Evolutionary conservation across 2,329 filamentous ascomycete species (phyloP).

Genomic region (Aschersonia sp.): DNA sequence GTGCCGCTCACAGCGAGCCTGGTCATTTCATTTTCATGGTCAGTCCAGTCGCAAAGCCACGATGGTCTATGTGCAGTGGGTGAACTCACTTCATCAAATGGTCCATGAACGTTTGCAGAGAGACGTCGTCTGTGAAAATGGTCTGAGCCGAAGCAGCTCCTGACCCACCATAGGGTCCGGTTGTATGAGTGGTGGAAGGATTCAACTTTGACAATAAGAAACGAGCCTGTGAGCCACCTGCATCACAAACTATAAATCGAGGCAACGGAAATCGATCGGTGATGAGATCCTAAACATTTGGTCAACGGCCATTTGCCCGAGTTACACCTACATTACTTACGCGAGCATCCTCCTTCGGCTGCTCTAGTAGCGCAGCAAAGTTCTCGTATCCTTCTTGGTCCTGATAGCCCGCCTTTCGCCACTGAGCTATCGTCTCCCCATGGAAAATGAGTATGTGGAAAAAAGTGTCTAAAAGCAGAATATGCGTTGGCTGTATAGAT

Average conservation of each 20-base stretch:
- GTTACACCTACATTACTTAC: conserved; percentile 32
- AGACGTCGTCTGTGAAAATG: conserved; percentile 98
- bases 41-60: not conserved
- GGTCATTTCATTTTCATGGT: not conserved
- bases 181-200: conserved; percentile 92
- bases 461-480: conserved; percentile 92
- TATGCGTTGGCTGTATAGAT: conserved; percentile 87
- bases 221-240: conserved; percentile 93
- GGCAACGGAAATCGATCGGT: conserved; percentile 96
- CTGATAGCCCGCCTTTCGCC: conserved; percentile 96
- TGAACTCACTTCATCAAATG: conserved; percentile 86
- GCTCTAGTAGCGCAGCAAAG: conserved; percentile 74
- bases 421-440: conserved; percentile 93
- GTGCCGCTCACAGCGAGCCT: conserved; percentile 51
- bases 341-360: conserved; percentile 92
- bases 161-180: conserved; percentile 79
- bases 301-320: too few relatives aligned
- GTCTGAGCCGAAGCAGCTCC: conserved; percentile 81
- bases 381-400: conserved; percentile 98
- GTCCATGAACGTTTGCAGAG: conserved; percentile 97
- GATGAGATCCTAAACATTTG: conserved; percentile 62
- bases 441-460: conserved; percentile 99
- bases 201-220: conserved; percentile 96
- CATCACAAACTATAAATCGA: conserved; percentile 95
- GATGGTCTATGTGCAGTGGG: conserved; percentile 5